These are phyloP conservation scores for Blastomyces parvus DNA, from an alignment of 2,329 filamentous ascomycete species.

Conservation along the genomic window DNA sequence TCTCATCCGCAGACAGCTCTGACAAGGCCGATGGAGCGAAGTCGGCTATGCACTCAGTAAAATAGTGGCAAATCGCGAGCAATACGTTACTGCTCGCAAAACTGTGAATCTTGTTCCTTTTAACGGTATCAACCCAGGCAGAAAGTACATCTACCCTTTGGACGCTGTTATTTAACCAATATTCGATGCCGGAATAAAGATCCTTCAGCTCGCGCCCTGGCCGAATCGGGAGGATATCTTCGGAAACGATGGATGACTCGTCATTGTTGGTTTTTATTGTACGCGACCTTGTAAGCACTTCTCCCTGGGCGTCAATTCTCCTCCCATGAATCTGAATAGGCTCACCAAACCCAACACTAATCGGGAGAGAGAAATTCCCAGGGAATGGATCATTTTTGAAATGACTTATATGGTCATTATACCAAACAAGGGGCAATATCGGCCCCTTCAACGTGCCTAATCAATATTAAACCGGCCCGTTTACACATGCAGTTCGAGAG, in stretches of 20 bases:
- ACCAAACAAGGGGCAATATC: not conserved
- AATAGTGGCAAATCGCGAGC: not conserved
- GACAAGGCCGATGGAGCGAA: not conserved
- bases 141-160: not conserved
- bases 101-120: not conserved
- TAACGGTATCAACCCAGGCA: not conserved
- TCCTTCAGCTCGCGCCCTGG: not conserved
- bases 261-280: not conserved
- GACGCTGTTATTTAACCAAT: not conserved
- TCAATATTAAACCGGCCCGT: not conserved
- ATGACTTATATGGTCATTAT: not conserved
- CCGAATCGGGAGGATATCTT: not conserved
- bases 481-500: not conserved
- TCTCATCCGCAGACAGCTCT: not conserved
- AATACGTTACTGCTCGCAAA: not conserved
- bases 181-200: not conserved
- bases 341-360: conserved; percentile 3
- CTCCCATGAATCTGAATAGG: not conserved
- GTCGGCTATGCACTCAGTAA: not conserved
- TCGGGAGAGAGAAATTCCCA: not conserved
- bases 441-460: not conserved
- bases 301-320: not conserved
- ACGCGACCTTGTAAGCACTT: not conserved
- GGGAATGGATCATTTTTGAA: not conserved
- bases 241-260: not conserved